Conservation (phyloP, 2,329 filamentous ascomycete genomes). For the Phialemoniopsis sp. region DNA sequence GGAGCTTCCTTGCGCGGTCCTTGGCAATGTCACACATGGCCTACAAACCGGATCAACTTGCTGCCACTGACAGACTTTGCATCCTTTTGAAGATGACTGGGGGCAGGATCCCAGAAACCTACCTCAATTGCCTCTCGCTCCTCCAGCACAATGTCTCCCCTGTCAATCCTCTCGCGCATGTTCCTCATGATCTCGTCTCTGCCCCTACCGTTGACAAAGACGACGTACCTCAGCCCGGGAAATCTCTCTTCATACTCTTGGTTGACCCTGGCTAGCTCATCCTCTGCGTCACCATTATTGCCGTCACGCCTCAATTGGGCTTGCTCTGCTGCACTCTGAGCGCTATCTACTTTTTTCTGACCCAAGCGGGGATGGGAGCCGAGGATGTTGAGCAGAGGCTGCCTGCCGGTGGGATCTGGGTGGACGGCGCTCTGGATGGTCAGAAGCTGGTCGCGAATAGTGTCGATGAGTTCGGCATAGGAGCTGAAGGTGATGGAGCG, state of each 20-base stretch:
- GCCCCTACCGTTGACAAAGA: constrained; percentile 82
- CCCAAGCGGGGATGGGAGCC: constrained; percentile 81
- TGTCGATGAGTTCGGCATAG: constrained; percentile 66
- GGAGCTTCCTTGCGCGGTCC: constrained; percentile 68
- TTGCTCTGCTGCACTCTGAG: constrained; percentile 77
- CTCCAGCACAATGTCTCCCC: constrained; percentile 63
- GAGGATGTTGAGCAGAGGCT: constrained; percentile 67
- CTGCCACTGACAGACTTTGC: background rate
- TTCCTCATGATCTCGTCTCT: constrained; percentile 74
- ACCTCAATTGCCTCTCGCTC: constrained; percentile 72
- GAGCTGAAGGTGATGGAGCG: constrained; percentile 50
- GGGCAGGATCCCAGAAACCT: constrained; percentile 22
- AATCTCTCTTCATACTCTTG: constrained; percentile 74
- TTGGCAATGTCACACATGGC: constrained; percentile 91
- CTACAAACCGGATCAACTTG: constrained; percentile 31
- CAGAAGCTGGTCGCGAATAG: constrained; percentile 59
- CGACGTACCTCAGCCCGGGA: constrained; percentile 81
- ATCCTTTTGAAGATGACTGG: background rate
- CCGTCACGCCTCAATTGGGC: constrained; percentile 59
- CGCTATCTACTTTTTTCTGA: constrained; percentile 76
- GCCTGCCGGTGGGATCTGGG: constrained; percentile 36
- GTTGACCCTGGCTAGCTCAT: constrained; percentile 61
- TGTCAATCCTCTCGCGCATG: constrained; percentile 70
- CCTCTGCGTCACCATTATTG: constrained; percentile 32
- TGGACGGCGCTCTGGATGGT: constrained; percentile 45